Base-by-base conservation (phyloP, 352 stramenopile genomes). In the Pythium apleroticum region DNA sequence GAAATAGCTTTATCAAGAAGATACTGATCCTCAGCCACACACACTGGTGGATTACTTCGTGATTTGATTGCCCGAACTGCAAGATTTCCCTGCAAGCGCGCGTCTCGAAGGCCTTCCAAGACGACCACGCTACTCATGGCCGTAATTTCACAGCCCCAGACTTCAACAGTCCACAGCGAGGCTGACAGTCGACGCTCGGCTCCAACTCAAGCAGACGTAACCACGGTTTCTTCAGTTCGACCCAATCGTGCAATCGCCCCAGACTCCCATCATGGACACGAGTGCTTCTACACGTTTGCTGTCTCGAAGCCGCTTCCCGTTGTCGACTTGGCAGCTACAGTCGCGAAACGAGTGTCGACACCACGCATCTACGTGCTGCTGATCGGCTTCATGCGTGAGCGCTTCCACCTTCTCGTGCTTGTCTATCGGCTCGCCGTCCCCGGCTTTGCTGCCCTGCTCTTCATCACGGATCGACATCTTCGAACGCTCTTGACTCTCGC, bases 381-480 rank as follows among this genome's bases (percentile, higher is more conserved):
- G 2, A 28, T 54, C 3, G 25, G 20, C 22, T 53, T 65, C 24
- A 52, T 65, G 48, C 19, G 33, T 4, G 30, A 33, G 3, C n/a
- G 27, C n/a, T 65, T 65, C n/a, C 48, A 58, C 35, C 24, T 54
- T 5, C 19, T 65, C 6, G 49, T 52, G 7, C 30, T 57, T 4
- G 14, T 59, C 22, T 65, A 59, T 24, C 59, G 59, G 14, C 8
- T 65, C 28, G 59, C 1, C n/a, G 33, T 35, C 24, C 37, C 12
- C 15, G 50, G 19, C 59, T 59, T 50, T 22, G 57, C 19, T 65
- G 20, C 43, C 4, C 14, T 5, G 2, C 54, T 30, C 39, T 53
- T n/a, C 35, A 5, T 8, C 8, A 17, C 1, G 6, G 24, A 15
- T 20, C 6, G 3, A 25, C 30, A 19, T 11, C 19, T 50, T 2